Conservation (phyloP, 345 rosid species). For the Bretschneidera sinensis region DNA sequence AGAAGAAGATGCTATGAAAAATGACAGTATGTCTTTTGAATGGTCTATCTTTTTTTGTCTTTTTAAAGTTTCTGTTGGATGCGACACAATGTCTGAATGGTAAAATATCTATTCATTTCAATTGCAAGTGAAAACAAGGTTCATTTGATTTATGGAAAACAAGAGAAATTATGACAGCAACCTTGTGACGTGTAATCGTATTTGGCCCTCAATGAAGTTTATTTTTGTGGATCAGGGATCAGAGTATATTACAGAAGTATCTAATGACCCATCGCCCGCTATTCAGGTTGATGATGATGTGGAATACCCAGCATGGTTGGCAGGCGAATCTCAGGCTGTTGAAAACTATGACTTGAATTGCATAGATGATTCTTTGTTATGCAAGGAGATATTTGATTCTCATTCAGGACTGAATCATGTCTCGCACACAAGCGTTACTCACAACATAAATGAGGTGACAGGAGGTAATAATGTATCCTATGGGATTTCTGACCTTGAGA, state of each 20-base stretch:
- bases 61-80: not conserved
- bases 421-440: conserved; percentile 14
- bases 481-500: conserved; percentile 62
- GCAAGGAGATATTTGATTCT: conserved; percentile 46
- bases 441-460: conserved; percentile 14
- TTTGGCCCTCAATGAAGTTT: not conserved
- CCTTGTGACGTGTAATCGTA: not conserved
- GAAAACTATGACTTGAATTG: conserved; percentile 35
- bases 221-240: conserved; percentile 31
- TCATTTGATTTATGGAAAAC: conserved; percentile 8
- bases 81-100: no score
- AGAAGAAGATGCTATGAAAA: no score
- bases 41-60: conserved; percentile 20
- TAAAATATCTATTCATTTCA: no score
- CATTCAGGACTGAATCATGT: conserved; percentile 23
- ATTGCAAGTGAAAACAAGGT: not conserved
- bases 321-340: conserved; percentile 62
- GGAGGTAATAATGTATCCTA: conserved; percentile 19
- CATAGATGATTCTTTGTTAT: conserved; percentile 43
- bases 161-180: not conserved
- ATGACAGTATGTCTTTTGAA: conserved; percentile 13
- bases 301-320: conserved; percentile 38
- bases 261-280: conserved; percentile 6
- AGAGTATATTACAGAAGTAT: conserved; percentile 28
- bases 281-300: conserved; percentile 22